phyloP scores from a whole-genome alignment of 2,329 filamentous ascomycete genomes.

The Pyricularia sp. region DNA sequence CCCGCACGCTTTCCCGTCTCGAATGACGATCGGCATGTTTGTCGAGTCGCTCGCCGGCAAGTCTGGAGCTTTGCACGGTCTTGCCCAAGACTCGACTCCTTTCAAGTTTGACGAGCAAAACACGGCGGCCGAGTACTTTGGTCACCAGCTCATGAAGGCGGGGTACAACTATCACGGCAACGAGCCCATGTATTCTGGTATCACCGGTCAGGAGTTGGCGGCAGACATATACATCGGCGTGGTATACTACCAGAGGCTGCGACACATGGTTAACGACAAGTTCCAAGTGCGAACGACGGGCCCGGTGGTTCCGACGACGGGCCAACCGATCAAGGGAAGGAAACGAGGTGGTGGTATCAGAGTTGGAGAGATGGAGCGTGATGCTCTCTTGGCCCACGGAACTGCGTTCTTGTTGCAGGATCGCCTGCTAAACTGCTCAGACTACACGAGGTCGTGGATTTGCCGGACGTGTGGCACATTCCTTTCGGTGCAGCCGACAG shows the following conservation, averaged over 20 bases:
- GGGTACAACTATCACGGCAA: slow-evolving; percentile 98
- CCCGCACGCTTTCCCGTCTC: slow-evolving; percentile 95
- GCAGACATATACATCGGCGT: slow-evolving; percentile 95
- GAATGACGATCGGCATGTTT: slow-evolving; percentile 99
- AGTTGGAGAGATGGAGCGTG: slow-evolving; percentile 98
- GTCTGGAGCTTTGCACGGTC: slow-evolving; percentile 80
- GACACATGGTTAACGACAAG: slow-evolving; percentile 99
- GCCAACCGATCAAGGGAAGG: slow-evolving; percentile 92
- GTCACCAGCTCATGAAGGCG: slow-evolving; percentile 85
- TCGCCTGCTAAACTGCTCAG: slow-evolving; percentile 90
- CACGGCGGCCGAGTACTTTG: slow-evolving; percentile 88
- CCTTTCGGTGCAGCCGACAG: slow-evolving; percentile 71
- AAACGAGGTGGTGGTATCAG: slow-evolving; percentile 96
- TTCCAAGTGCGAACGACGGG: slow-evolving; percentile 96
- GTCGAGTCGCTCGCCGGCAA: slow-evolving; percentile 95
- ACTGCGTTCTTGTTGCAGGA: slow-evolving; percentile 92
- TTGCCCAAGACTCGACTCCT: slow-evolving; percentile 92
- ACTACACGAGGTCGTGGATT: slow-evolving; percentile 81
- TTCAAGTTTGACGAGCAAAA: slow-evolving; percentile 91
- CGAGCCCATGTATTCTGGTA: slow-evolving; percentile 96
- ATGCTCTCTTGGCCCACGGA: slow-evolving; percentile 87
- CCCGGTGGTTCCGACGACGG: slow-evolving; percentile 77
- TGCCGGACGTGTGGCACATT: slow-evolving; percentile 86
- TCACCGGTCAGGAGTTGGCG: slow-evolving; percentile 85
- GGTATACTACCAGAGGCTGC: slow-evolving; percentile 93